Evolutionary conservation across 352 stramenopile species (phyloP).

Genomic region (Pythium graminicola): DNA sequence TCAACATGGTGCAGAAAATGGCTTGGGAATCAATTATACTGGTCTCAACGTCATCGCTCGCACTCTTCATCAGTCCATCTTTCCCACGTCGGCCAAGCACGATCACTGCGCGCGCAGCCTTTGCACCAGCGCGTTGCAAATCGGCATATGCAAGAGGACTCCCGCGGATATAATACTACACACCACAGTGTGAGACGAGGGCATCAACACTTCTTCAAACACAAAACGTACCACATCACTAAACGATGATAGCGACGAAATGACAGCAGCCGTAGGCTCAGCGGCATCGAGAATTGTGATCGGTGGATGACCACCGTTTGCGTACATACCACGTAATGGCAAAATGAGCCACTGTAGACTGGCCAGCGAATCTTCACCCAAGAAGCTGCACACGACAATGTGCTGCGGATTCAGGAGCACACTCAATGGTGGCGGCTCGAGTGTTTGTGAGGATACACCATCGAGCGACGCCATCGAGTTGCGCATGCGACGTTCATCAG

Average conservation of each 20-base stretch:
- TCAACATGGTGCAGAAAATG: constrained; percentile 82
- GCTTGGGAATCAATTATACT: constrained; percentile 75
- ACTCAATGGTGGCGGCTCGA: constrained; percentile 47
- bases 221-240: constrained; percentile 54
- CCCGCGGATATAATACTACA: constrained; percentile 77
- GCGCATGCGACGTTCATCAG: constrained; percentile 11
- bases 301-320: constrained; percentile 39
- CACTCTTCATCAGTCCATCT: constrained; percentile 24
- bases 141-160: constrained; percentile 74
- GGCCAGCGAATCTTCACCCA: constrained; percentile 67
- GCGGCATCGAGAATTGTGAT: constrained; percentile 76
- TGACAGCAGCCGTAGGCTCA: constrained; percentile 47
- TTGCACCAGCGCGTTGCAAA: constrained; percentile 71
- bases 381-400: constrained; percentile 79
- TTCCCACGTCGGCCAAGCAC: constrained; percentile 69
- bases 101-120: constrained; percentile 70
- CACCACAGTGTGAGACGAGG: constrained; percentile 63
- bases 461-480: constrained; percentile 27
- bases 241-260: constrained; percentile 41
- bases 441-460: constrained; percentile 7
- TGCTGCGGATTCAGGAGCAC: constrained; percentile 61
- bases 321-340: constrained; percentile 50
- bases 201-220: constrained; percentile 21
- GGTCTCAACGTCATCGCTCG: constrained; percentile 50
- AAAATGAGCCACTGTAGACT: constrained; percentile 75